Conservation (phyloP, 208 protist genomes). For the Trypanosoma mega region DNA sequence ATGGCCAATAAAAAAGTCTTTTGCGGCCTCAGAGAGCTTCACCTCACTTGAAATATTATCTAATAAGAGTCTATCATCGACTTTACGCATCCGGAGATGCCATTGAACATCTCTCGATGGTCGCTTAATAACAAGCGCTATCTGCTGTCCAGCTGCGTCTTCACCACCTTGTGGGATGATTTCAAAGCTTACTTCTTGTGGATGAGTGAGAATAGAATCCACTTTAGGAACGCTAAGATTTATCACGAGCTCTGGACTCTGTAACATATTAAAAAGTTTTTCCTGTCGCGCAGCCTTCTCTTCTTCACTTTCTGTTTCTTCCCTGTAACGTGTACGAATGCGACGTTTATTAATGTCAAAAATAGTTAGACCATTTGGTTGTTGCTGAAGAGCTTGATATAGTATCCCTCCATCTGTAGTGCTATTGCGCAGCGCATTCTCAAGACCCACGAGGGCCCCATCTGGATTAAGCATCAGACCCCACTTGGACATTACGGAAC, state of each 20-base stretch:
- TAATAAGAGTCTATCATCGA: conserved; percentile 16
- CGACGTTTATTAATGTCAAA: conserved; percentile 40
- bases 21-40: conserved; percentile 42
- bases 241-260: conserved; percentile 7
- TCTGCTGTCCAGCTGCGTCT: conserved; percentile 43
- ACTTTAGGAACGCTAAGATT: conserved; percentile 11
- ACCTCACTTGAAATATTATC: conserved; percentile 27
- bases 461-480: conserved; percentile 47
- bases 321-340: conserved; percentile 24
- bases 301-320: conserved; percentile 15
- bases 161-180: conserved; percentile 51
- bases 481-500: conserved; percentile 34
- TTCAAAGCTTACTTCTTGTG: conserved; percentile 55
- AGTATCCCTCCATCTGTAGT: conserved; percentile 37
- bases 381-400: conserved; percentile 44
- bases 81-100: conserved; percentile 36
- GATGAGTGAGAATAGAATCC: conserved; percentile 24
- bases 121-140: conserved; percentile 53
- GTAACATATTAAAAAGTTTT: conserved; percentile 24
- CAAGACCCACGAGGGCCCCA: conserved; percentile 42
- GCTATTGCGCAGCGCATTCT: conserved; percentile 47
- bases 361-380: conserved; percentile 31
- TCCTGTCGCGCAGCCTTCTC: conserved; percentile 26
- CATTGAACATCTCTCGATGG: conserved; percentile 42
- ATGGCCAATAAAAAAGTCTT: conserved; percentile 44